Percentiles rank a stretch among this genome's conserved stretches.
Evolutionary conservation across 1,284 basidiomycete species (phyloP).

Genomic region (Irpex sp.): DNA sequence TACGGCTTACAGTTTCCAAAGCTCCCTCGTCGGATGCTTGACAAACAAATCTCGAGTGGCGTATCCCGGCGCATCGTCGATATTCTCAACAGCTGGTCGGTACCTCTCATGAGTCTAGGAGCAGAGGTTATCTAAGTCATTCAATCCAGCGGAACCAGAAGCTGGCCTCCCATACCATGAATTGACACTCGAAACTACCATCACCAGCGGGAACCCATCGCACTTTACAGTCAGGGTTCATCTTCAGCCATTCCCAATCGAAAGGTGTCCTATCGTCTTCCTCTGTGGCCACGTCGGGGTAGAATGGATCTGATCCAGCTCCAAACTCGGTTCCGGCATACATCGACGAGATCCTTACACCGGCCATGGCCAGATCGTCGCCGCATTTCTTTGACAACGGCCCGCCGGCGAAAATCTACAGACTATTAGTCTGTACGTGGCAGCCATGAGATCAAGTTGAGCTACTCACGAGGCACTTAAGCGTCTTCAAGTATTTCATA

Average conservation of each 20-base stretch:
- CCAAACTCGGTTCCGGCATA: conserved; percentile 8
- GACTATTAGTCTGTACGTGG: no score
- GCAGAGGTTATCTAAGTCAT: background rate
- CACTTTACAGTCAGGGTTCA: conserved; percentile 4
- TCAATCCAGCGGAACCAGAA: background rate
- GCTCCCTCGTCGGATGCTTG: conserved; percentile 12
- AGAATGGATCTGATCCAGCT: background rate
- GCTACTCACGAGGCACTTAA: conserved; percentile 11
- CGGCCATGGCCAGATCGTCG: background rate
- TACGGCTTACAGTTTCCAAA: conserved; percentile 13
- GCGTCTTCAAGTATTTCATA: conserved; percentile 11
- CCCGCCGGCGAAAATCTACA: conserved; percentile 9
- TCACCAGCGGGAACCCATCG: conserved; percentile 29
- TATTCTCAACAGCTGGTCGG: conserved; percentile 23
- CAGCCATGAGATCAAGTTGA: no score
- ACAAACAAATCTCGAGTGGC: conserved; percentile 13
- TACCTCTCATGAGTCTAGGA: conserved; percentile 15
- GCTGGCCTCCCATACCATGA: conserved; percentile 24
- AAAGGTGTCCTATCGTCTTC: background rate
- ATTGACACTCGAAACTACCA: conserved; percentile 27
- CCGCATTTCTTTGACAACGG: conserved; percentile 13
- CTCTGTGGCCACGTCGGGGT: background rate
- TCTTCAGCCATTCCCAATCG: conserved; percentile 7
- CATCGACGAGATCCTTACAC: background rate
- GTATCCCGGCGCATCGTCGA: conserved; percentile 9